Evolutionary conservation across 1,284 basidiomycete genomes (phyloP), one percentile per base, ranked within the genome.

Genomic region (Anthracocystis panici-leucophaei): DNA sequence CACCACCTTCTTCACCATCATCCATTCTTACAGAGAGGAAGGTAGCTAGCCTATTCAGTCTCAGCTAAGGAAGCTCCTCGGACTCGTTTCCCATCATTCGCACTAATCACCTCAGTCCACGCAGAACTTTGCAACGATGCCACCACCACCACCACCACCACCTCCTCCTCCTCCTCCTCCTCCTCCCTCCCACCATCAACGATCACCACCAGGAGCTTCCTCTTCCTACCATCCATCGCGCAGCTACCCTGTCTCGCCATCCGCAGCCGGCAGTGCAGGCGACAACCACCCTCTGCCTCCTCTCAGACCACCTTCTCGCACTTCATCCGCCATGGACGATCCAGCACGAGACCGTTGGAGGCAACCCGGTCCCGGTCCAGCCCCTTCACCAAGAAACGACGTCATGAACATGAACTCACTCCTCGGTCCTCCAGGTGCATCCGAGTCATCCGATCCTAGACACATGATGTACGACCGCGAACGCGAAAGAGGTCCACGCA

Each of bases 341-440:
- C 57, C 61, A 11, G 23, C 68, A n/a, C 54, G 68, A 21, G 73
- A 75, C 3, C 65, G 69, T 1, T 76, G 68, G 65, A 44, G 69
- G 5, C 73, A 53, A 31, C 40, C 72, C 1, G 45, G 54, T 3
- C 42, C 68, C 10, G 48, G 57, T 18, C 42, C 68, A 21, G 52
- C 54, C 7, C 59, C 66, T 5, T 50, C 63, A 2, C 65, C 65
- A 35, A 53, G 78, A 35, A 67, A 62, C 55, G 75, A 79, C 35
- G 62, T 70, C 31, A 79, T 79, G 78, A 79, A 77, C 60, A 79
- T 79, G 78, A 75, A 63, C 59, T 79, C 78, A 9, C 68, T 79
- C 29, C 76, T 79, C 38, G 78, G 78, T 2, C 75, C 75, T 9
- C 58, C 70, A 12, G 61, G 56, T 12, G 31, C 59, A 5, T 25